A percentile compares a stretch with the other conserved stretches of the same genome.
Evolutionary conservation across 1,284 basidiomycete species (phyloP).

Genomic region (Apiotrichum sp.): DNA sequence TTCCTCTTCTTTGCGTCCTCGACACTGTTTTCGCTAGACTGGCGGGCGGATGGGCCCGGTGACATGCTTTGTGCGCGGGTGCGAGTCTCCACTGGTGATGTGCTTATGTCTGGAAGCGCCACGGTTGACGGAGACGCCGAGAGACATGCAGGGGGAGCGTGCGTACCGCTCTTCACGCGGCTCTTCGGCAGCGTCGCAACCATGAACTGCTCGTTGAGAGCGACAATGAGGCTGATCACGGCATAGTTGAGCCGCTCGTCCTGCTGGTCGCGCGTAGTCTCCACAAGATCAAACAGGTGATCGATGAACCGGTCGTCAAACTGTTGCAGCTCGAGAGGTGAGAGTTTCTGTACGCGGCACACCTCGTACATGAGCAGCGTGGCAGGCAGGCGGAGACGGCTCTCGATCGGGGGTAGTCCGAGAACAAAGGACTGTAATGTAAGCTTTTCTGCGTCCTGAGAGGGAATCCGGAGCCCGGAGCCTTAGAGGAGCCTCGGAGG

Average conservation of each 20-base stretch:
- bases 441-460: too few relatives aligned
- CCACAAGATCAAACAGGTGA: slow-evolving; percentile 86
- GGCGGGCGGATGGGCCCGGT: not conserved
- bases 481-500: too few relatives aligned
- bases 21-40: slow-evolving; percentile 18
- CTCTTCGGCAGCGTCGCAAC: slow-evolving; percentile 54
- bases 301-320: slow-evolving; percentile 83
- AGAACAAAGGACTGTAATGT: slow-evolving; percentile 29
- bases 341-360: slow-evolving; percentile 78
- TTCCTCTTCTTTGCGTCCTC: slow-evolving; percentile 53
- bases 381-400: slow-evolving; percentile 64
- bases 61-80: slow-evolving; percentile 6
- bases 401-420: slow-evolving; percentile 62
- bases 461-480: too few relatives aligned
- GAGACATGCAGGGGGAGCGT: slow-evolving; percentile 25
- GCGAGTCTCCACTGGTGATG: not conserved
- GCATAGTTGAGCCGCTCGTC: slow-evolving; percentile 93
- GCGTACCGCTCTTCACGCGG: slow-evolving; percentile 1
- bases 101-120: slow-evolving; percentile 10
- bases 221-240: slow-evolving; percentile 85
- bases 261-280: slow-evolving; percentile 76
- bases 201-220: slow-evolving; percentile 99
- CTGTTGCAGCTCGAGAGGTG: slow-evolving; percentile 60
- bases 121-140: slow-evolving; percentile 5
- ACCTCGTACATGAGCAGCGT: slow-evolving; percentile 81